phyloP scores from a whole-genome alignment of 495 filamentous ascomycete genomes.

The Thozetella sp. region DNA sequence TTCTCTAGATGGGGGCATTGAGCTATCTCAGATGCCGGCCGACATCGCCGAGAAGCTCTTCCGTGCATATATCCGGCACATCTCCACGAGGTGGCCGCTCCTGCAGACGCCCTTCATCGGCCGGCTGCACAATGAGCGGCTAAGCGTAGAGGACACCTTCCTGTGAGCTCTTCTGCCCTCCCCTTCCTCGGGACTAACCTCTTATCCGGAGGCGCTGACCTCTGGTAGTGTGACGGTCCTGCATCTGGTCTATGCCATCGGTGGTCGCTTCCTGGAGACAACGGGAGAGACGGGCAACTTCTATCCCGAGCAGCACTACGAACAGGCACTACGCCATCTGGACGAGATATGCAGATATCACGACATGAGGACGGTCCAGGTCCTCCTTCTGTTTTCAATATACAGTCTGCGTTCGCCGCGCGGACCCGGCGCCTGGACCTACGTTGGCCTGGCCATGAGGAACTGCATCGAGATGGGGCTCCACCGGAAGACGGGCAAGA shows the following conservation, averaged over 20 bases:
- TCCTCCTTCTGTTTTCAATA: background rate
- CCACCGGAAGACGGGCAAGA: background rate
- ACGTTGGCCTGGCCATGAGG: background rate
- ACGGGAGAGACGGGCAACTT: background rate
- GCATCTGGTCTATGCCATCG: background rate
- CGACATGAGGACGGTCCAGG: constrained; percentile 3
- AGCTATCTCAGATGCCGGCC: background rate
- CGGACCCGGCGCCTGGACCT: background rate
- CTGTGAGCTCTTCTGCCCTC: background rate
- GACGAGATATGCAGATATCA: constrained; percentile 1
- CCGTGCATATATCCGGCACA: background rate
- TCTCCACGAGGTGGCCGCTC: background rate
- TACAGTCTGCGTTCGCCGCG: background rate
- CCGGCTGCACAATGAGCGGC: background rate
- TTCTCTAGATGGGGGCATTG: background rate
- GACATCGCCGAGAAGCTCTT: constrained; percentile 2
- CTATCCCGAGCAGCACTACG: constrained; percentile 1
- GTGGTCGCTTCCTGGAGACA: background rate
- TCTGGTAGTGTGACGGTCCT: background rate
- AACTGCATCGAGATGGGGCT: constrained; percentile 2
- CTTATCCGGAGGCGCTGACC: background rate
- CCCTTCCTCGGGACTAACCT: too few relatives aligned
- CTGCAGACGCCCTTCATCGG: background rate
- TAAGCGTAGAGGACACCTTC: background rate
- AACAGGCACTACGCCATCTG: background rate